phyloP scores from a whole-genome alignment of 2,329 filamentous ascomycete genomes.

The Fusarium graminum region DNA sequence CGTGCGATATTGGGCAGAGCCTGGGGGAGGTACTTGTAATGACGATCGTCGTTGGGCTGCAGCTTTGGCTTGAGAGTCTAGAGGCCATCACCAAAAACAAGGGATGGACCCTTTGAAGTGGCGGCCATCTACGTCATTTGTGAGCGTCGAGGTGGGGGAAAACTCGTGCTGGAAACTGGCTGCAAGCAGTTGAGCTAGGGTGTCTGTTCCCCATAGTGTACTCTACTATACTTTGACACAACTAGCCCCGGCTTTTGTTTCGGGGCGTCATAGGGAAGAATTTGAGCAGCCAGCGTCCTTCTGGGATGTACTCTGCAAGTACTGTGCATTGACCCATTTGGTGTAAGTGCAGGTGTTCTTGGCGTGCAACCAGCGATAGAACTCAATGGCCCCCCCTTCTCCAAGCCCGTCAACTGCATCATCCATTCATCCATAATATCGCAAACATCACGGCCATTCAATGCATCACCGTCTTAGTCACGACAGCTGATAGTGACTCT shows the following conservation, averaged over 20 bases:
- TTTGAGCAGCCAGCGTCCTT: not conserved
- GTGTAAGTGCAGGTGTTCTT: slow-evolving; percentile 44
- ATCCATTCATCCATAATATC: slow-evolving; percentile 32
- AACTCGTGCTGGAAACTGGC: slow-evolving; percentile 27
- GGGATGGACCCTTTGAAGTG: slow-evolving; percentile 28
- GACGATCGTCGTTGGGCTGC: slow-evolving; percentile 37
- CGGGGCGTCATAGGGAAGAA: not conserved
- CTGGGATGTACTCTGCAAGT: slow-evolving; percentile 15
- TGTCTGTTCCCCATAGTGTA: not conserved
- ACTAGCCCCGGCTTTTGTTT: not conserved
- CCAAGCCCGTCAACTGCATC: slow-evolving; percentile 36
- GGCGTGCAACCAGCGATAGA: slow-evolving; percentile 21
- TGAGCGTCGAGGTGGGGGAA: slow-evolving; percentile 26
- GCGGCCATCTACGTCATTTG: slow-evolving; percentile 40
- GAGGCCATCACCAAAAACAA: slow-evolving; percentile 27
- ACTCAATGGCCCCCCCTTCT: slow-evolving; percentile 27
- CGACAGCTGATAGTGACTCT: not conserved
- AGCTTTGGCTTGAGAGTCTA: slow-evolving; percentile 31
- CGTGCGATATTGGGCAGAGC: slow-evolving; percentile 18
- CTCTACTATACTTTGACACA: slow-evolving; percentile 4
- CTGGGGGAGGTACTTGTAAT: slow-evolving; percentile 17
- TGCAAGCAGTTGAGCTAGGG: slow-evolving; percentile 26
- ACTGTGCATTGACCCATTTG: slow-evolving; percentile 11
- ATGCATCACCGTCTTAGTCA: slow-evolving; percentile 1
- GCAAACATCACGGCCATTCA: slow-evolving; percentile 25